These are phyloP conservation scores for Eragrostis curvula DNA, from an alignment of 176 grass and related monocot genomes.

Conservation along the genomic window DNA sequence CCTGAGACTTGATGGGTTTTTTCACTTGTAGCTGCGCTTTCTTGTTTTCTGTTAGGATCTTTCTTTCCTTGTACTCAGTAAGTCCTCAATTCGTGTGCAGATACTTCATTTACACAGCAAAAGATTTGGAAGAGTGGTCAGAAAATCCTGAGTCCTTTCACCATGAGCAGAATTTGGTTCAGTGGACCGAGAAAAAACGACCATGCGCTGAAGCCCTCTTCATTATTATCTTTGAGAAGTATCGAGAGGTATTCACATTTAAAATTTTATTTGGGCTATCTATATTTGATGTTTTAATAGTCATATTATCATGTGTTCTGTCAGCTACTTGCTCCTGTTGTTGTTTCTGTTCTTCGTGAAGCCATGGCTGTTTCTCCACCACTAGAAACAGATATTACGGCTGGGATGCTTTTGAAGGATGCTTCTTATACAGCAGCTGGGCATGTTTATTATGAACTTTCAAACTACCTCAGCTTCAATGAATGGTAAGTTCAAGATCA, in stretches of 20 bases:
- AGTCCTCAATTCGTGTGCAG: slow-evolving; percentile 52
- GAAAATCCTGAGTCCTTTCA: slow-evolving; percentile 89
- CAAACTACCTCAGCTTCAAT: slow-evolving; percentile 88
- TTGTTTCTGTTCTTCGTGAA: slow-evolving; percentile 90
- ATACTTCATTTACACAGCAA: slow-evolving; percentile 94
- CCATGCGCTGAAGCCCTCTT: slow-evolving; percentile 97
- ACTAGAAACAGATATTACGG: slow-evolving; percentile 80
- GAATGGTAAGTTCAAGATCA: slow-evolving; percentile 76
- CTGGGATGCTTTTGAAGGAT: slow-evolving; percentile 99
- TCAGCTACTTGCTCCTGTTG: slow-evolving; percentile 83
- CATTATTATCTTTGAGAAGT: slow-evolving; percentile 95
- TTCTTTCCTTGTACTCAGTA: slow-evolving; percentile 11
- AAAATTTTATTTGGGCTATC: slow-evolving; percentile 14
- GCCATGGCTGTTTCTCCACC: slow-evolving; percentile 84
- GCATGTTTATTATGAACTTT: slow-evolving; percentile 99
- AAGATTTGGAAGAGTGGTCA: slow-evolving; percentile 94
- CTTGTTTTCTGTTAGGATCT: slow-evolving; percentile 5
- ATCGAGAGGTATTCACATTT: slow-evolving; percentile 68
- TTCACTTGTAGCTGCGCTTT: background rate
- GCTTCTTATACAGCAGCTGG: slow-evolving; percentile 90
- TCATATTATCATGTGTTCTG: slow-evolving; percentile 44
- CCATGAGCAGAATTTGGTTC: slow-evolving; percentile 96
- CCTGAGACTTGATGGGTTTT: background rate
- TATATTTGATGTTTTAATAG: slow-evolving; percentile 24
- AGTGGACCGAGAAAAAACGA: slow-evolving; percentile 91